A percentile compares a stretch with the other conserved stretches of the same genome.
phyloP scores from a whole-genome alignment of 371 early-diverging fungal species.

The Circinella minor region DNA sequence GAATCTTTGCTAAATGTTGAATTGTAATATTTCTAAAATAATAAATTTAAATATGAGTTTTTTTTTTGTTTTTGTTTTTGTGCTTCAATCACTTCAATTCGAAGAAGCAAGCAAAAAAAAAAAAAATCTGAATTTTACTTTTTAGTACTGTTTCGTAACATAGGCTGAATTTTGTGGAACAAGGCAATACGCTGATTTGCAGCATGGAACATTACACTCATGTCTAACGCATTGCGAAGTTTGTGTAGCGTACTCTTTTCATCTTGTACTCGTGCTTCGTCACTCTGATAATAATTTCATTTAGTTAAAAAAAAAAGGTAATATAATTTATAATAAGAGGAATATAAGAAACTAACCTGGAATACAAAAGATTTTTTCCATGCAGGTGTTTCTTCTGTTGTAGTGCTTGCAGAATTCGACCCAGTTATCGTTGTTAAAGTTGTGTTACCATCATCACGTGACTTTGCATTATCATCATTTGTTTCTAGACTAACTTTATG shows the following conservation, averaged over 20 bases:
- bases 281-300: constrained; percentile 16
- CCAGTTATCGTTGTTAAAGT: neutral
- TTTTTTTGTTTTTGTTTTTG: too few relatives aligned
- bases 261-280: constrained; percentile 33
- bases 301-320: neutral
- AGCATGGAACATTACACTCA: constrained; percentile 39
- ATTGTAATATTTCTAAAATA: constrained; percentile 29
- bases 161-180: constrained; percentile 42
- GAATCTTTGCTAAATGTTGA: constrained; percentile 34
- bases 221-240: constrained; percentile 39
- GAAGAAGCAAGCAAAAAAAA: too few relatives aligned
- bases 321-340: too few relatives aligned
- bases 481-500: neutral
- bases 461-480: neutral
- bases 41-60: too few relatives aligned
- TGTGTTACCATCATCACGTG: neutral
- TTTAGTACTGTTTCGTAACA: constrained; percentile 35
- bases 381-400: constrained; percentile 1
- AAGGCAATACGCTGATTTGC: constrained; percentile 35
- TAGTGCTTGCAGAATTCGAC: neutral
- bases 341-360: neutral
- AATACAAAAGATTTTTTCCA: constrained; percentile 1
- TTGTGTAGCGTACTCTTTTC: constrained; percentile 32
- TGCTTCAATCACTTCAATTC: too few relatives aligned
- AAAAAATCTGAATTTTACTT: constrained; percentile 12